Base-by-base conservation (phyloP, 306 rosid genomes). In the Dicorynia guianensis region DNA sequence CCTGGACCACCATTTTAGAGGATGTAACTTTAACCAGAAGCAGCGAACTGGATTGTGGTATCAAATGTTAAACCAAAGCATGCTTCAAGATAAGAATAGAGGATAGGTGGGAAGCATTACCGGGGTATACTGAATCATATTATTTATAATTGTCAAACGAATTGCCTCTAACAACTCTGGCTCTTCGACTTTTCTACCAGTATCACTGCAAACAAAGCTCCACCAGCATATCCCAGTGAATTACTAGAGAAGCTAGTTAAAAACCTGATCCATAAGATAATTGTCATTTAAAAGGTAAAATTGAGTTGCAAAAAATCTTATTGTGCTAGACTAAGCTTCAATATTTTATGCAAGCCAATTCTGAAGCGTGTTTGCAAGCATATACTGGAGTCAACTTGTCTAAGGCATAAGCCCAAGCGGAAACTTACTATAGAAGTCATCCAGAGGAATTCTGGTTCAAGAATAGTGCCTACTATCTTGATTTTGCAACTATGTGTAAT, bases 161-260 rank as follows among this genome's bases (percentile, higher is more conserved):
- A 96, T 96, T 17, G 99, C 99, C 83, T 96, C 99, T 49, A 96
- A 93, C 86, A 92, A 69, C 87, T 96, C 98, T 47, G 99, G 96
- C 78, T 96, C 94, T 47, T 92, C 97, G 83, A 96, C 91, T 77
- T 96, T 92, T 76, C 99, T 90, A 57, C 99, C 99, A 35, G 97
- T 89, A 72, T 90, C 96, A 6, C 99, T 96, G 97, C 89, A 85
- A 80, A 81, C 75, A 74, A 69, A 80, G 75, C 73, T 71, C 82
- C 82, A 80, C 63, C 67, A 86, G 56, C 55, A 81, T 63, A 61
- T 84, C 71, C 77, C 60, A 25, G 18, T 58, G 14, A 54, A 64
- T 40, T 30, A 30, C 54, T 64, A 63, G 30, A 71, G 19, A 55
- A 63, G 18, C 73, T 46, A 63, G 14, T 35, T 36, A 47, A 42